Evolutionary conservation across 768 basidiomycete species (phyloP), one percentile per base, ranked within the genome.

Genomic region (Asterophora parasitica): DNA sequence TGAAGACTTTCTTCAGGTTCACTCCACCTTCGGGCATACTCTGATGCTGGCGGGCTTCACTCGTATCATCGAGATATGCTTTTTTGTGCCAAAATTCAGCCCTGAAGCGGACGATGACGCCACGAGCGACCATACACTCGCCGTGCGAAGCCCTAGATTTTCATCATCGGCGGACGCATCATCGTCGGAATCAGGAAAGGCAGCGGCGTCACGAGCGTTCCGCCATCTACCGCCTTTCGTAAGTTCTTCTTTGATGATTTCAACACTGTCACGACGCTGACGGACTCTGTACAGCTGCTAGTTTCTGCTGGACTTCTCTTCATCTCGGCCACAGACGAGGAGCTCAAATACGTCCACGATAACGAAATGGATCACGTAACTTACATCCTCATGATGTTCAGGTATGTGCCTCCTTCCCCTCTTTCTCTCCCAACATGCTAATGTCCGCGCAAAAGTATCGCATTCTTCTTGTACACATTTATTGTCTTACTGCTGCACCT

Each of bases 301-400:
- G 77, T 86, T 11, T 69, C 83, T 13, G 77, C 87, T 45, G 88
- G 87, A 5, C 65, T 92, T 2, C 66, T 92, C 13, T 96, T 97
- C 73, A 91, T 95, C 81, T 88, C 87, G 11, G 94, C 85, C 0
- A 96, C 94, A 0, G 92, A 97, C 61, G 93, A 97, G 67, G 90
- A 95, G 63, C 69, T 95, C 23, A 58, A 75, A 19, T 87, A 75
- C 51, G 78, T 85, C 4, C 74, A 89, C 53, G 78, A 78, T 10
- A 71, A 69, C 15, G 85, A 78, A 35, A 90, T 95, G 82, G 93
- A 95, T 62, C 90, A 92, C 58, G 92, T 93, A 49, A 92, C 92
- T 0, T 95, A 94, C 58, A 74, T 87, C 31, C 74, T 93, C 13
- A 85, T 88, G 60, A 84, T 92, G 75, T 85, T 83, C 69, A 85